phyloP scores from a whole-genome alignment of 2,329 filamentous ascomycete species.

The Mycocentrospora acerina region DNA sequence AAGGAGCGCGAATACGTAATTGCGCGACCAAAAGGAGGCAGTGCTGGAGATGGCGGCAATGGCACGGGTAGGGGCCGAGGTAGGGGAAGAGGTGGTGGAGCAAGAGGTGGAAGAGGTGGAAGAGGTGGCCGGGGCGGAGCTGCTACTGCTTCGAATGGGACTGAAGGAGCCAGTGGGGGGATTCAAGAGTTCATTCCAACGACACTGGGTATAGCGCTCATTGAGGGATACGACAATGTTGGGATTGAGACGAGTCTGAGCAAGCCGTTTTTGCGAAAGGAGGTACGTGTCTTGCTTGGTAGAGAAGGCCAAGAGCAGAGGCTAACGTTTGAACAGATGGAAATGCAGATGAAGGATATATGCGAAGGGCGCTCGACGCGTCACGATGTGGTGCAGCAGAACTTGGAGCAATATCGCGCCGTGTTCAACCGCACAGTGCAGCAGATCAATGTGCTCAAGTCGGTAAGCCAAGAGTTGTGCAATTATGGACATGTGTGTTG shows the following conservation, averaged over 20 bases:
- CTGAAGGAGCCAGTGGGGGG: constrained; percentile 46
- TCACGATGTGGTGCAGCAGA: constrained; percentile 75
- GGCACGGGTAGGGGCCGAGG: constrained; percentile 49
- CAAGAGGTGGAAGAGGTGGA: constrained; percentile 25
- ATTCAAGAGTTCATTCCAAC: constrained; percentile 92
- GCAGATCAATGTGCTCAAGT: constrained; percentile 65
- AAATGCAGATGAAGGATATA: constrained; percentile 93
- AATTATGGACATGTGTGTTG: constrained; percentile 5
- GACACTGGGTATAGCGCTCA: constrained; percentile 83
- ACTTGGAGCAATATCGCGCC: constrained; percentile 79
- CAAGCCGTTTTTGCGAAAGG: constrained; percentile 94
- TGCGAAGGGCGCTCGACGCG: constrained; percentile 82
- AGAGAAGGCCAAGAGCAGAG: constrained; percentile 4
- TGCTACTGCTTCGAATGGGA: constrained; percentile 43
- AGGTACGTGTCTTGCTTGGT: constrained; percentile 48
- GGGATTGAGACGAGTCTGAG: constrained; percentile 88
- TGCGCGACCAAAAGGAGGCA: constrained; percentile 55
- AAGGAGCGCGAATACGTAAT: constrained; percentile 85
- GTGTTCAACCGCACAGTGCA: constrained; percentile 82
- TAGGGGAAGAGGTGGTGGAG: constrained; percentile 36
- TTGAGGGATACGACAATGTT: constrained; percentile 93
- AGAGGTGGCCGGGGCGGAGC: constrained; percentile 53
- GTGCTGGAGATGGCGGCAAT: constrained; percentile 37
- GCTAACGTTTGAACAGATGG: constrained; percentile 61
- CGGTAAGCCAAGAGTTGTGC: constrained; percentile 41